Evolutionary conservation across 148 eudicot species (phyloP).

Genomic region (Cornus controversa): DNA sequence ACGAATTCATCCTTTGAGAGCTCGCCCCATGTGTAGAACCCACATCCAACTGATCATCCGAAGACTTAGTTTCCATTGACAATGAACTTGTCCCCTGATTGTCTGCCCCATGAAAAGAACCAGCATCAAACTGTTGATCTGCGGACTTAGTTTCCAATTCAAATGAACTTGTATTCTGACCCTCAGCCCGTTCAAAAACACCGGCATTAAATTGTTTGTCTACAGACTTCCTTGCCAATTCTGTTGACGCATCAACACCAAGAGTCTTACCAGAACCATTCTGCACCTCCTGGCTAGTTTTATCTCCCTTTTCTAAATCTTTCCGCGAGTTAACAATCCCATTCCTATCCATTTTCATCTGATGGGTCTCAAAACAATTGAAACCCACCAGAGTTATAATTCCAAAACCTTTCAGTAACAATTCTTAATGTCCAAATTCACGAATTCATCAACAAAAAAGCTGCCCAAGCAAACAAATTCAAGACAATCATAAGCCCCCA

Average conservation of each 20-base stretch:
- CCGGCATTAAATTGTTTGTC: conserved; percentile 1
- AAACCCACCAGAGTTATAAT: background rate
- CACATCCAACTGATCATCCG: conserved; percentile 19
- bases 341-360: conserved; percentile 35
- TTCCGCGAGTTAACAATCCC: conserved; percentile 11
- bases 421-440: background rate
- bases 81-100: conserved; percentile 10
- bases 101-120: background rate
- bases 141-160: background rate
- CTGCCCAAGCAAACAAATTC: background rate
- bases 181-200: background rate
- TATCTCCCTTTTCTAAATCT: conserved; percentile 1
- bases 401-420: background rate
- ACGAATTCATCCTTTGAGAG: conserved; percentile 4
- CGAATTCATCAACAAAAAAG: background rate
- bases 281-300: conserved; percentile 14
- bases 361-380: conserved; percentile 13
- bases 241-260: conserved; percentile 10
- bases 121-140: background rate
- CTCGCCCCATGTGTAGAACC: conserved; percentile 16
- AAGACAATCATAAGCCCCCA: background rate
- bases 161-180: conserved; percentile 7
- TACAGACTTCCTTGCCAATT: background rate
- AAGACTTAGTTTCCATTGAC: conserved; percentile 4
- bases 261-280: conserved; percentile 6